Base-by-base conservation (phyloP, 139 green algal species). In the Coelastrella sp. region DNA sequence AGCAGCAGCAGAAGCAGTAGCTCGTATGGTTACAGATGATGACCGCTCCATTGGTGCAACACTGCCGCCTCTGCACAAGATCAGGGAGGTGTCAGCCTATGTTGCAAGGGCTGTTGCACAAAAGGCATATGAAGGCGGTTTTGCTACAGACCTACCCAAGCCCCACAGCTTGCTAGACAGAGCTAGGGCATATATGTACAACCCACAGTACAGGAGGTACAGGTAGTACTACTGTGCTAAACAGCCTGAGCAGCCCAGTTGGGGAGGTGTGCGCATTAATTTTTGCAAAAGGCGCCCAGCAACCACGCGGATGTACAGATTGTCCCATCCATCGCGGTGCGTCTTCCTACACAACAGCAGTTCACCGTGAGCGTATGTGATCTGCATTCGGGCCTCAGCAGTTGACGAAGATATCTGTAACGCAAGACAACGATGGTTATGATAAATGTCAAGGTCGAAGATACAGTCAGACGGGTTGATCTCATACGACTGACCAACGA, bases 121-220 rank as follows among this genome's bases (percentile, higher is more conserved):
- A 71, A 94, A 92, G 73, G 94, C 93, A 2, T 98, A 98, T 84
- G 90, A 95, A 34, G 82, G 86, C 2, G 92, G 92, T 2, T 92
- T 94, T 50, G 95, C 95, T 17, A 98, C 95, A 0, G 91, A 95
- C 59, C 88, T 98, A 82, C 95, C 95, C 1, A 93, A 94, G 87
- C 95, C 95, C 2, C 89, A 94, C 81, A 95, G 96, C 87, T 73
- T 98, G 81, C 80, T 92, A 64, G 91, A 92, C 25, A 87, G 88
- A 2, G 90, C 91, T 1, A 62, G 85, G 4, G 57, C 81, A 2
- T 63, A 50, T 21, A 96, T 96, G 94, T 96, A 97, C 81, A 88
- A 89, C n/a, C 89, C 93, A 5, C 68, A 84, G 57, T 97, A 97
- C 89, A 80, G 92, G 38, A 60, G 75, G n/a, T 82, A 82, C 75